These are phyloP conservation scores for Angomonas ambiguus DNA, from an alignment of 208 protist genomes.

Conservation along the genomic window DNA sequence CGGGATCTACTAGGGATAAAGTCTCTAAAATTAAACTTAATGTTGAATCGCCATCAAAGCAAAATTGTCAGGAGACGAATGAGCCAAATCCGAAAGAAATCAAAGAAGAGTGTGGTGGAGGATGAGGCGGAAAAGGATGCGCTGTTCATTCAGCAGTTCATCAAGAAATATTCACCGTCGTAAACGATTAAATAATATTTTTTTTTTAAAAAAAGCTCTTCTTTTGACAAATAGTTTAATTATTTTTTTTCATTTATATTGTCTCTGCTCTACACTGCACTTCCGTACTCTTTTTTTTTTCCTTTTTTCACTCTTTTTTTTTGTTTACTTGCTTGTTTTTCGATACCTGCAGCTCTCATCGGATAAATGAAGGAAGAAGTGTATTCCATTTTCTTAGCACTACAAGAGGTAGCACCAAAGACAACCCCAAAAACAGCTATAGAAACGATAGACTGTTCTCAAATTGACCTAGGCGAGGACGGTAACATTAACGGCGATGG, in stretches of 20 bases:
- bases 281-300: background rate
- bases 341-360: background rate
- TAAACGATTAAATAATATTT: background rate
- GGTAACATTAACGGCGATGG: conserved; percentile 37
- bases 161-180: conserved; percentile 34
- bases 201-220: background rate
- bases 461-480: conserved; percentile 19
- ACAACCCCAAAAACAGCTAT: conserved; percentile 14
- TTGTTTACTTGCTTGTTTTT: conserved; percentile 7
- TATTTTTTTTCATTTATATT: background rate
- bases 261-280: background rate
- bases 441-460: conserved; percentile 29
- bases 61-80: conserved; percentile 49
- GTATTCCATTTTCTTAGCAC: conserved; percentile 26
- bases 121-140: conserved; percentile 46
- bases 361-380: conserved; percentile 21
- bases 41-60: conserved; percentile 75
- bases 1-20: conserved; percentile 68
- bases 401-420: conserved; percentile 18
- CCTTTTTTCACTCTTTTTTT: background rate
- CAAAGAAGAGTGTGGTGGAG: conserved; percentile 17
- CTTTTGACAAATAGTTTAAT: background rate
- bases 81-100: conserved; percentile 32
- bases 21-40: conserved; percentile 68
- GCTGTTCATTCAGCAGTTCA: conserved; percentile 63